Evolutionary conservation across 371 early-diverging fungal genomes (phyloP).

Genomic region (Synchytrium microbalum): DNA sequence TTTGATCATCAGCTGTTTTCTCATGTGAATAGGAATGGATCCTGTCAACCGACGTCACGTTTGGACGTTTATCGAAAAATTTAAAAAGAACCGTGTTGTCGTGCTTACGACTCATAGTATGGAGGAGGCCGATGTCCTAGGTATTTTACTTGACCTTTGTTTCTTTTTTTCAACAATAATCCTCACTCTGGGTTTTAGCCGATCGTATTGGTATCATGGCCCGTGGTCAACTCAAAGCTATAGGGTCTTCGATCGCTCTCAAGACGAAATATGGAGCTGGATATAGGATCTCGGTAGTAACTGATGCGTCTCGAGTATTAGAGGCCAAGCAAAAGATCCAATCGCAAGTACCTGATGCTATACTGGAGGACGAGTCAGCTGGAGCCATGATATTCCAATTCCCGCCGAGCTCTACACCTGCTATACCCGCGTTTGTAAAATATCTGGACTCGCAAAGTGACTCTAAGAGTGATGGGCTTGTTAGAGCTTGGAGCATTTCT

Average conservation of each 20-base stretch:
- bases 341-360: constrained; percentile 46
- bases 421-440: constrained; percentile 40
- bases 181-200: constrained; percentile 18
- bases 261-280: constrained; percentile 63
- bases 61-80: constrained; percentile 63
- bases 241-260: constrained; percentile 54
- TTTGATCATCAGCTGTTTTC: no score
- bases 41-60: constrained; percentile 64
- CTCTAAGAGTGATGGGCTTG: constrained; percentile 28
- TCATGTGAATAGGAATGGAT: no score
- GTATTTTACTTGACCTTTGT: constrained; percentile 31
- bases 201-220: constrained; percentile 66
- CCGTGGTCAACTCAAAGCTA: constrained; percentile 53
- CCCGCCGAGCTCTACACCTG: constrained; percentile 31
- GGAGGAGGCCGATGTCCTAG: constrained; percentile 65
- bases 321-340: constrained; percentile 15
- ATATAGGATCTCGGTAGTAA: constrained; percentile 39
- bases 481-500: constrained; percentile 50
- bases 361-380: constrained; percentile 55
- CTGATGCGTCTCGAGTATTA: constrained; percentile 29
- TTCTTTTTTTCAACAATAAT: neutral
- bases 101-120: constrained; percentile 66
- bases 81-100: constrained; percentile 57
- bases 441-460: constrained; percentile 40
- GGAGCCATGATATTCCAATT: constrained; percentile 56